These are phyloP conservation scores for Taiwanofungus camphoratus DNA, from an alignment of 1,284 basidiomycete genomes.

Conservation along the genomic window DNA sequence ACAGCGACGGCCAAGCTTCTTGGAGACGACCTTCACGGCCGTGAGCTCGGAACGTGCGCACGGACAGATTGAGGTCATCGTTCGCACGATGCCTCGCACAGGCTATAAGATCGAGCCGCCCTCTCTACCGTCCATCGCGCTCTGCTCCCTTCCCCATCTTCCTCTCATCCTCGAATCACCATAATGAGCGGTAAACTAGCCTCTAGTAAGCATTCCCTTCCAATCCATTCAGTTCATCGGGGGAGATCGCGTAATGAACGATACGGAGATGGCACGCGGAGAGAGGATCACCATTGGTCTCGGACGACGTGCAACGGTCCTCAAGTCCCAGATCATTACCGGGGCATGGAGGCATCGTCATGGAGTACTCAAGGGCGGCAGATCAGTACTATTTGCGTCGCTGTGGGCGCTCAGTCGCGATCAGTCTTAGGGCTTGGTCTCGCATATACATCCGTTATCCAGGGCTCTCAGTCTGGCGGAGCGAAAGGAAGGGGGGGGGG, in stretches of 20 bases:
- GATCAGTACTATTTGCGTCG: too few relatives aligned
- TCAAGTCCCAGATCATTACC: too few relatives aligned
- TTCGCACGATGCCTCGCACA: slow-evolving; percentile 5
- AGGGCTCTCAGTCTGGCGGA: too few relatives aligned
- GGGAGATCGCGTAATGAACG: neutral
- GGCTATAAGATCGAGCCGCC: slow-evolving; percentile 2
- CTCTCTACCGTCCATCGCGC: neutral
- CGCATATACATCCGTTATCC: too few relatives aligned
- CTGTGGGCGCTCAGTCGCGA: too few relatives aligned
- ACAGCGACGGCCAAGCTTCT: too few relatives aligned
- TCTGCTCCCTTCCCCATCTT: neutral
- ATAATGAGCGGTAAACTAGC: slow-evolving; percentile 33
- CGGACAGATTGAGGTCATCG: neutral
- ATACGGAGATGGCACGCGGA: neutral
- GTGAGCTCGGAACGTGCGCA: neutral
- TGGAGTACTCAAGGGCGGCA: too few relatives aligned
- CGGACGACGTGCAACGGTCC: too few relatives aligned
- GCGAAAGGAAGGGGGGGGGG: too few relatives aligned
- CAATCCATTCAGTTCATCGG: neutral
- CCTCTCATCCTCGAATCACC: slow-evolving; percentile 5
- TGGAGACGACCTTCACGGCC: too few relatives aligned
- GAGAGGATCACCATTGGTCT: neutral
- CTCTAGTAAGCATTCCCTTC: slow-evolving; percentile 24
- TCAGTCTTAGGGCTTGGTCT: neutral
- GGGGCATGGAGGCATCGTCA: too few relatives aligned